phyloP scores from a whole-genome alignment of 331 rosid genomes.

The Acacia pycnantha region DNA sequence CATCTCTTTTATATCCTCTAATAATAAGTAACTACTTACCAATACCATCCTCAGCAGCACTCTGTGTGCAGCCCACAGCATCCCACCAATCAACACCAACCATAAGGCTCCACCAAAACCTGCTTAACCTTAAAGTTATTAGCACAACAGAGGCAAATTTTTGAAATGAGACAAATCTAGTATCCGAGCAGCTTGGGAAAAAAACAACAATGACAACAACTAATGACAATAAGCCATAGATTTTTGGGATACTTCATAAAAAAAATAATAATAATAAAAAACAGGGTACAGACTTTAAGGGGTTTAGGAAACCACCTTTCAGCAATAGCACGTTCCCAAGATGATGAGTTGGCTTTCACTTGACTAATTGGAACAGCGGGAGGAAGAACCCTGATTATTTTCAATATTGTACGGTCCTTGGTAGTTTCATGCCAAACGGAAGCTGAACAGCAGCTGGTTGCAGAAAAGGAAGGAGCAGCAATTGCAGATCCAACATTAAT shows the following conservation, averaged over 20 bases:
- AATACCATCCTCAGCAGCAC: slow-evolving; percentile 97
- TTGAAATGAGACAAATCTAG: slow-evolving; percentile 13
- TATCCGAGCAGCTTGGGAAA: background rate
- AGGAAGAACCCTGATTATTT: slow-evolving; percentile 91
- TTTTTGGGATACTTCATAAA: slow-evolving; percentile 15
- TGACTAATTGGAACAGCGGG: slow-evolving; percentile 78
- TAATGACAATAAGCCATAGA: slow-evolving; percentile 8
- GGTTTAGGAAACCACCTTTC: slow-evolving; percentile 67
- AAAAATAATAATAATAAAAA: too few species aligned
- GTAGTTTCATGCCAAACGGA: slow-evolving; percentile 90
- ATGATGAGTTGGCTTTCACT: slow-evolving; percentile 61
- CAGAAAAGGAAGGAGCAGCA: slow-evolving; percentile 94
- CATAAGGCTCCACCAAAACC: slow-evolving; percentile 99
- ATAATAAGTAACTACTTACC: slow-evolving; percentile 55
- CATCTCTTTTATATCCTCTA: background rate
- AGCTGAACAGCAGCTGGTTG: slow-evolving; percentile 95
- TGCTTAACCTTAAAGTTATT: slow-evolving; percentile 43
- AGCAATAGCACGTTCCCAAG: slow-evolving; percentile 93
- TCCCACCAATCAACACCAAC: slow-evolving; percentile 99
- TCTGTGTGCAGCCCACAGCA: slow-evolving; percentile 95
- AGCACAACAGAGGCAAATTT: slow-evolving; percentile 25
- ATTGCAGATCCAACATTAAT: slow-evolving; percentile 91
- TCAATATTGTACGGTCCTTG: slow-evolving; percentile 73
- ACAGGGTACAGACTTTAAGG: slow-evolving; percentile 4
- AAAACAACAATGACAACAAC: background rate